phyloP scores from a whole-genome alignment of 2,329 filamentous ascomycete genomes.

The Cladophialophora exuberans region DNA sequence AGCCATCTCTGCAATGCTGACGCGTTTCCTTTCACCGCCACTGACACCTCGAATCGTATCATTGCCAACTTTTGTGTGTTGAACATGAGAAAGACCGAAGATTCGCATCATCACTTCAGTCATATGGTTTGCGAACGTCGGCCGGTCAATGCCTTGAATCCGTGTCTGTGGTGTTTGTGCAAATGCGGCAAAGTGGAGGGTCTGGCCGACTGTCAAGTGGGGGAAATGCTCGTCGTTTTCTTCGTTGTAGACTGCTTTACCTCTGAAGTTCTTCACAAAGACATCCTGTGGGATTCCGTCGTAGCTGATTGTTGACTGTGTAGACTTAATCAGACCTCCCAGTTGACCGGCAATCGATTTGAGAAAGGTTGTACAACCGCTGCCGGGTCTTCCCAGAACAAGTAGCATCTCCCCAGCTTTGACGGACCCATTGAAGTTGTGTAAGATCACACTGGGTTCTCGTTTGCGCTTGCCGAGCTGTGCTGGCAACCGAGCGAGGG shows the following conservation, averaged over 20 bases:
- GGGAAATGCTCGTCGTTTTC: constrained; percentile 59
- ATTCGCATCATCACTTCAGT: constrained; percentile 62
- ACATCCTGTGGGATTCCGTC: constrained; percentile 66
- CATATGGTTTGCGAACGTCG: constrained; percentile 9
- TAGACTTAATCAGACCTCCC: constrained; percentile 55
- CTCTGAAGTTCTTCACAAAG: constrained; percentile 32
- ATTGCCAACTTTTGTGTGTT: constrained; percentile 69
- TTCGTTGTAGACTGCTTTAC: constrained; percentile 61
- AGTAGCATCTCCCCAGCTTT: constrained; percentile 63
- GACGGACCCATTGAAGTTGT: constrained; percentile 56
- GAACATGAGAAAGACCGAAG: constrained; percentile 61
- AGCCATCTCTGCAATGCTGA: constrained; percentile 66
- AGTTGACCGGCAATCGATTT: constrained; percentile 83
- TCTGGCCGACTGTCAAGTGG: constrained; percentile 55
- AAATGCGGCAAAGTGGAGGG: constrained; percentile 58
- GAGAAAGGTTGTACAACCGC: constrained; percentile 75
- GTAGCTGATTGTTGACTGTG: constrained; percentile 50
- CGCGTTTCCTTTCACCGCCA: constrained; percentile 70
- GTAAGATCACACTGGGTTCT: constrained; percentile 39
- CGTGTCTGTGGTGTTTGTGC: constrained; percentile 7
- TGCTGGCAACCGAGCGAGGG: constrained; percentile 62
- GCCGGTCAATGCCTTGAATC: constrained; percentile 9
- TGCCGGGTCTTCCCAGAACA: constrained; percentile 68
- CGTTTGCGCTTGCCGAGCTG: constrained; percentile 48
- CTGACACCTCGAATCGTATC: constrained; percentile 68